These are phyloP conservation scores for Pisolithus albus DNA, from an alignment of 768 basidiomycete genomes.

Conservation along the genomic window DNA sequence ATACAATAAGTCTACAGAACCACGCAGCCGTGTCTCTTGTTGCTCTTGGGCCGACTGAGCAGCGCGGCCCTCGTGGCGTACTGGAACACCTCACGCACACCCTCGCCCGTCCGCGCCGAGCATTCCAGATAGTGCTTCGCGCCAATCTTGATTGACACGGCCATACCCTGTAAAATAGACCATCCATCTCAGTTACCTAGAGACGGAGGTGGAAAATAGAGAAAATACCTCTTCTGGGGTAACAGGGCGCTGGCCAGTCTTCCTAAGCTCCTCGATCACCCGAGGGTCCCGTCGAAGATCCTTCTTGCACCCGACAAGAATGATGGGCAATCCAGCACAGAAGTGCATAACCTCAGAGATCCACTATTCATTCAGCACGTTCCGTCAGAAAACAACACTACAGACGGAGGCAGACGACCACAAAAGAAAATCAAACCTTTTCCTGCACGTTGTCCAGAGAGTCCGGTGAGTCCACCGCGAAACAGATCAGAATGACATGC, in stretches of 20 bases:
- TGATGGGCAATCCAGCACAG: constrained; percentile 88
- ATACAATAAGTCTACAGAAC: constrained; percentile 35
- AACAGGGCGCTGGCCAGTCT: constrained; percentile 92
- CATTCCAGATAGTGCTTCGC: constrained; percentile 97
- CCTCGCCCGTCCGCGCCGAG: constrained; percentile 92
- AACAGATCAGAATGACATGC: constrained; percentile 99
- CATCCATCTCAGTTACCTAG: background rate
- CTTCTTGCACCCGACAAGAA: constrained; percentile 99
- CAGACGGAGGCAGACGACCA: constrained; percentile 1
- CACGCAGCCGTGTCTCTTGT: constrained; percentile 39
- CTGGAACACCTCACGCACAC: constrained; percentile 98
- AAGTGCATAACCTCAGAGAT: constrained; percentile 99
- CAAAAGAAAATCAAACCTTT: constrained; percentile 60
- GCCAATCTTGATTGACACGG: constrained; percentile 92
- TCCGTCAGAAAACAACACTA: constrained; percentile 3
- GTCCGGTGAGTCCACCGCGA: constrained; percentile 96
- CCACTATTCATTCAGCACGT: constrained; percentile 54
- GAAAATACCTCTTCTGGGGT: constrained; percentile 75
- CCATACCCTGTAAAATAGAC: constrained; percentile 64
- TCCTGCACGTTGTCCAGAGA: constrained; percentile 99
- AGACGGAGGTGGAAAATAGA: background rate
- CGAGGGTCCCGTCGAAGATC: constrained; percentile 90
- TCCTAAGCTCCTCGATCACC: constrained; percentile 89
- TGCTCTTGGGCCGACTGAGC: constrained; percentile 45
- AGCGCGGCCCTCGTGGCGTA: constrained; percentile 92